Conservation (phyloP, 2,329 filamentous ascomycete genomes). For the Sclerotinia glacialis region DNA sequence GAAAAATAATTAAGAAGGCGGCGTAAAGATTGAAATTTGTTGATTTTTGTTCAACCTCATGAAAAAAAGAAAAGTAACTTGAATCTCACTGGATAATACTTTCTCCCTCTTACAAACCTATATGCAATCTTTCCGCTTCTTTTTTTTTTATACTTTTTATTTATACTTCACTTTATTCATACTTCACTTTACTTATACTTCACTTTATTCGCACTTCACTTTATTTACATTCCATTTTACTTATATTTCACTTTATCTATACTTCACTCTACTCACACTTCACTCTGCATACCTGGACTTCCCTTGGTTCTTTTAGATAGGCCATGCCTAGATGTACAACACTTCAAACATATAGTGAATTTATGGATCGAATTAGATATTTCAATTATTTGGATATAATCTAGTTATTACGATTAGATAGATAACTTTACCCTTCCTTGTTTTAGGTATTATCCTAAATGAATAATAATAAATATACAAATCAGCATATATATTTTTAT, state of each 20-base stretch:
- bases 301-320: not conserved
- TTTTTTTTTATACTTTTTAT: no score
- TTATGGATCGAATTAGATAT: not conserved
- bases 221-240: no score
- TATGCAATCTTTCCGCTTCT: not conserved
- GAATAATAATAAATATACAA: no score
- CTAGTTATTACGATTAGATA: no score
- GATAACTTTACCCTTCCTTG: no score
- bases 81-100: not conserved
- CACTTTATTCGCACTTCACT: not conserved
- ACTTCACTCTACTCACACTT: not conserved
- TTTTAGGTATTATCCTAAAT: no score
- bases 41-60: not conserved
- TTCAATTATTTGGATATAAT: no score
- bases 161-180: no score
- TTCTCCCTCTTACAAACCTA: not conserved
- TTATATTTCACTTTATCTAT: no score
- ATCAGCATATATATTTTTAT: no score
- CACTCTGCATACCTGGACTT: not conserved
- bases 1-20: slow-evolving; percentile 10
- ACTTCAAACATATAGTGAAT: not conserved
- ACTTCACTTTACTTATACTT: not conserved
- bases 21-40: not conserved
- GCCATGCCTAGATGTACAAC: slow-evolving; percentile 10
- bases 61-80: not conserved